phyloP scores from a whole-genome alignment of 257 asterid species.

The Gentiana straminea region DNA sequence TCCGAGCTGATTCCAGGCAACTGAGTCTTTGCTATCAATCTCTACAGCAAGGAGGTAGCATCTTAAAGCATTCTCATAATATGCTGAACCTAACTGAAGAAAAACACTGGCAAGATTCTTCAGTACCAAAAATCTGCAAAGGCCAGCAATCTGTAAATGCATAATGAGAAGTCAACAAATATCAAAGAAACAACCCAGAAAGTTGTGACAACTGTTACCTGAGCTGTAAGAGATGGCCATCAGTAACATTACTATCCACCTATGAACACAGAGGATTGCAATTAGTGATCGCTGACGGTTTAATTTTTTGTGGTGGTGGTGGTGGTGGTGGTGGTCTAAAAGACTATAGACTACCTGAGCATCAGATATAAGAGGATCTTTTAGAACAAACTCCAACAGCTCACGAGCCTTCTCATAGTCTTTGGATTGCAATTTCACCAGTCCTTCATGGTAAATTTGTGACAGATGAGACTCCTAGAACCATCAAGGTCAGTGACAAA shows the following conservation, averaged over 20 bases:
- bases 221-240: conserved; percentile 90
- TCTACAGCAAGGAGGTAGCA: conserved; percentile 98
- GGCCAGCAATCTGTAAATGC: conserved; percentile 3
- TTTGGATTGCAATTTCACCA: conserved; percentile 67
- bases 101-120: conserved; percentile 87
- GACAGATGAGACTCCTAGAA: conserved; percentile 84
- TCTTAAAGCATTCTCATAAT: conserved; percentile 65
- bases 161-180: background rate
- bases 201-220: conserved; percentile 39
- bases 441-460: conserved; percentile 89
- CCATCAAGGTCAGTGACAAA: conserved; percentile 9
- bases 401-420: conserved; percentile 81
- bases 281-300: conserved; percentile 9
- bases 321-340: conserved; percentile 11
- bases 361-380: conserved; percentile 74
- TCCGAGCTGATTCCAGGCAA: conserved; percentile 95
- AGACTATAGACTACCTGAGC: conserved; percentile 48
- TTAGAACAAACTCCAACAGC: conserved; percentile 63
- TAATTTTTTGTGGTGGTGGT: conserved; percentile 8
- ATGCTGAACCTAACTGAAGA: conserved; percentile 65
- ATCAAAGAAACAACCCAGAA: background rate
- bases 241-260: conserved; percentile 69
- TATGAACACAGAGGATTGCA: conserved; percentile 17
- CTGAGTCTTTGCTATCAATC: conserved; percentile 85
- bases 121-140: conserved; percentile 83